Percentiles rank a stretch among this genome's conserved stretches.
Evolutionary conservation across 2,329 filamentous ascomycete genomes (phyloP).

Genomic region (Cladosporium oxysporum): DNA sequence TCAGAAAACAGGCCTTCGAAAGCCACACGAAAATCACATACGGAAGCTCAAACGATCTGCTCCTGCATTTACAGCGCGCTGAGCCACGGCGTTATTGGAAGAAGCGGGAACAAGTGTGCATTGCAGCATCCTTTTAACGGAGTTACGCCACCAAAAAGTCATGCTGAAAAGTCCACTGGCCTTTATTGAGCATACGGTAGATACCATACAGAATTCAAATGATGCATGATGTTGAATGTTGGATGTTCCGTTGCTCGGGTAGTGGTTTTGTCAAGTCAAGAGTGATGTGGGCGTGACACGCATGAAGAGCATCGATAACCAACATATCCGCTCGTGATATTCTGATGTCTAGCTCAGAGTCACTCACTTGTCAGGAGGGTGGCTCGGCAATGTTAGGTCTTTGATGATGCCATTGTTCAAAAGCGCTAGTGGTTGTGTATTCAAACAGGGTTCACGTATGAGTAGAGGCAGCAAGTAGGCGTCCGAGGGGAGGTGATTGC

Average conservation of each 20-base stretch:
- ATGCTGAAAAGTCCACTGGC: constrained; percentile 1
- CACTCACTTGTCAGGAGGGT: not conserved
- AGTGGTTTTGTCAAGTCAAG: too few relatives aligned
- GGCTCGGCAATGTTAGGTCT: not conserved
- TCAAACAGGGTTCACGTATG: not conserved
- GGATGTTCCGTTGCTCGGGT: too few relatives aligned
- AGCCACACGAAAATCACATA: constrained; percentile 13
- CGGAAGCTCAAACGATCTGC: constrained; percentile 11
- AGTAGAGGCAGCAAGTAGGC: not conserved
- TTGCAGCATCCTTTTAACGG: constrained; percentile 16
- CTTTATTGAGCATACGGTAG: constrained; percentile 14
- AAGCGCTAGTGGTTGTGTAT: not conserved
- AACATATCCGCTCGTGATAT: too few relatives aligned
- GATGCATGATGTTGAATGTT: not conserved
- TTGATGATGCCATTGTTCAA: not conserved
- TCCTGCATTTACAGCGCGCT: constrained; percentile 17
- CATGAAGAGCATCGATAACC: too few relatives aligned
- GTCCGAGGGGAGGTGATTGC: not conserved
- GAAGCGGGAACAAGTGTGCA: constrained; percentile 12
- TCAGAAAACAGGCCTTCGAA: not conserved
- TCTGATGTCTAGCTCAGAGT: too few relatives aligned
- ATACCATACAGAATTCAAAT: constrained; percentile 12
- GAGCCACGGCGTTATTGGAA: constrained; percentile 18
- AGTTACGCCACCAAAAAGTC: constrained; percentile 19
- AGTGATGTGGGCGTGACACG: not conserved